These are phyloP conservation scores for Hysterium pulicare DNA, from an alignment of 2,329 filamentous ascomycete species.

Conservation along the genomic window DNA sequence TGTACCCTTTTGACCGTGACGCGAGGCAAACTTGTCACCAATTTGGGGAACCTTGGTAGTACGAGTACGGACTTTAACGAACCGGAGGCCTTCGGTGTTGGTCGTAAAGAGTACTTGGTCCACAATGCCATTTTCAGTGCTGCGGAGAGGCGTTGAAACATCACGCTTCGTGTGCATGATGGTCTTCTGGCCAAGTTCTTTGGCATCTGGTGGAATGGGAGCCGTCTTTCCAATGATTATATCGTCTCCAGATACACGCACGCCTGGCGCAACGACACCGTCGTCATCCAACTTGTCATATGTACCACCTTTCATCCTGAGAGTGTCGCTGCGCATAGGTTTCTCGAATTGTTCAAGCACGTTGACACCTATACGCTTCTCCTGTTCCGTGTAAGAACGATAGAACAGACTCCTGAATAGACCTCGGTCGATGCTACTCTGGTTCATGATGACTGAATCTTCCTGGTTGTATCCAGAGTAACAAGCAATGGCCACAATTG, in stretches of 20 bases:
- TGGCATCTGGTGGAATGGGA: conserved; percentile 85
- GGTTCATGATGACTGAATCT: conserved; percentile 99
- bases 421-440: conserved; percentile 96
- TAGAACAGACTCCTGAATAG: conserved; percentile 98
- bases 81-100: conserved; percentile 88
- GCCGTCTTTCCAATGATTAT: conserved; percentile 99
- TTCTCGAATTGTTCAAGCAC: conserved; percentile 95
- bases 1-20: conserved; percentile 98
- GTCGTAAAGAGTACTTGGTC: conserved; percentile 93
- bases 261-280: conserved; percentile 88
- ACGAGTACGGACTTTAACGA: conserved; percentile 95
- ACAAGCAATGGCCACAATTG: conserved; percentile 94
- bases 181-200: conserved; percentile 89
- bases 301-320: conserved; percentile 89
- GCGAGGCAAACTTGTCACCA: conserved; percentile 97
- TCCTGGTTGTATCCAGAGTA: conserved; percentile 99
- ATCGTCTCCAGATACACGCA: conserved; percentile 93
- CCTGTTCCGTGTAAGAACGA: conserved; percentile 93
- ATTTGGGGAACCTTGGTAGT: conserved; percentile 99
- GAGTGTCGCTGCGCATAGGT: conserved; percentile 80
- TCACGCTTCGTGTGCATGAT: conserved; percentile 90
- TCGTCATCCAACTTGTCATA: conserved; percentile 98
- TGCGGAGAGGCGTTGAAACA: conserved; percentile 89
- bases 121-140: conserved; percentile 94
- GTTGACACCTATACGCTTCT: conserved; percentile 93